Evolutionary conservation across 1,139 yeast genomes (phyloP).

Genomic region (Sugiyamaella xylanicola): DNA sequence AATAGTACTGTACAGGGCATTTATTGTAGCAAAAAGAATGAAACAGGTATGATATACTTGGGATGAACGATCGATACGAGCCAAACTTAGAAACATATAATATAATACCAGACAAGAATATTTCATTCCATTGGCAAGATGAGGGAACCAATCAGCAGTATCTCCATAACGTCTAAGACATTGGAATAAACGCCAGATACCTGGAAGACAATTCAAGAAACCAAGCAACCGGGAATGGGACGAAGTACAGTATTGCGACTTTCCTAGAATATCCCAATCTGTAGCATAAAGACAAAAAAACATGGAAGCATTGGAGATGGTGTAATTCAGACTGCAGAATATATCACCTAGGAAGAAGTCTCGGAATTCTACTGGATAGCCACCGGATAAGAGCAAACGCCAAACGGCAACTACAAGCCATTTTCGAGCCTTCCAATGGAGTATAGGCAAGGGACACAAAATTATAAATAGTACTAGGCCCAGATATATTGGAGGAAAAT

Average conservation of each 20-base stretch:
- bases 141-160: slow-evolving; percentile 96
- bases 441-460: slow-evolving; percentile 54
- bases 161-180: slow-evolving; percentile 90
- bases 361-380: slow-evolving; percentile 91
- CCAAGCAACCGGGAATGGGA: slow-evolving; percentile 75
- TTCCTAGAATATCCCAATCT: slow-evolving; percentile 55
- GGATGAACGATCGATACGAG: slow-evolving; percentile 60
- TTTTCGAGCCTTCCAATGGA: slow-evolving; percentile 58
- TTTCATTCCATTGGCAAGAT: slow-evolving; percentile 85
- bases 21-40: slow-evolving; percentile 71
- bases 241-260: slow-evolving; percentile 68
- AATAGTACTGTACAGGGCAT: slow-evolving; percentile 65
- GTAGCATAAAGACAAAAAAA: slow-evolving; percentile 80
- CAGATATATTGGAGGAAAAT: slow-evolving; percentile 81
- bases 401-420: slow-evolving; percentile 77
- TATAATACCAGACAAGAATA: slow-evolving; percentile 68
- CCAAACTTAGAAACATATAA: slow-evolving; percentile 74
- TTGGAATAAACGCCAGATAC: slow-evolving; percentile 87
- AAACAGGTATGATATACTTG: slow-evolving; percentile 56
- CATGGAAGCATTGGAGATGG: slow-evolving; percentile 81
- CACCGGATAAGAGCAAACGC: slow-evolving; percentile 76
- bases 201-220: slow-evolving; percentile 79
- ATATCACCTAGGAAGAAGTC: slow-evolving; percentile 94
- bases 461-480: slow-evolving; percentile 56
- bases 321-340: slow-evolving; percentile 81